Evolutionary conservation across 78 protist species (phyloP), one percentile per base, ranked within the genome.

Genomic region (Dictyostelium citrinum): DNA sequence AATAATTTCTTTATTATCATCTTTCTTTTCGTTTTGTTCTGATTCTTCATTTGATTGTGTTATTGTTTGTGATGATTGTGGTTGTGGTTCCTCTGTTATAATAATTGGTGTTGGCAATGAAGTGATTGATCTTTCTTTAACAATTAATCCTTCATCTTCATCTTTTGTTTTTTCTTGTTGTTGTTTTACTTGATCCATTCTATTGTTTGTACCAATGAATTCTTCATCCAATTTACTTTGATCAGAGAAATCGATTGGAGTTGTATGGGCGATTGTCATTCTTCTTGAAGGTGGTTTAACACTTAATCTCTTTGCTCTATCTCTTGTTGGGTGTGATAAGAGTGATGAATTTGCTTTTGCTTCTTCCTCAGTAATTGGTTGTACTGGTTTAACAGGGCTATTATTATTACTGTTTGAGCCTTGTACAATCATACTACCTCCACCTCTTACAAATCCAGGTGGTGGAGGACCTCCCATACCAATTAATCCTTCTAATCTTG

Each of bases 261-360:
- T 29, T 31, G 39, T 5, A 16, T 70, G 77, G 0, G 77, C 37
- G 12, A 70, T 70, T 33, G 77, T 70, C 37, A 70, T 33, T 41
- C 81, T 41, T 77, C 83, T 77, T 11, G 83, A 45, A 43, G 83
- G 83, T 77, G 83, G 83, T 49, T 46, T 77, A 29, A 77, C 83
- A 46, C 67, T 77, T 39, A 39, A 39, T 49, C 83, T 77, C 31
- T 49, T 77, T 46, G 41, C 83, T 49, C 83, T 77, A 49, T 77
- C 49, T 46, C 22, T 24, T 46, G 83, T 77, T 22, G 49, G 41
- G 31, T 77, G 83, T 2, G 41, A 20, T 46, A 45, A 39, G 20
- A n/a, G 3, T 41, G 31, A 17, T 76, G 37, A 27, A 9, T 43
- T 20, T 41, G 49, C 16, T 20, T 24, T 41, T 14, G 27, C 55